Conservation (phyloP, 2,329 filamentous ascomycete species). For the Colletotrichum destructivum region DNA sequence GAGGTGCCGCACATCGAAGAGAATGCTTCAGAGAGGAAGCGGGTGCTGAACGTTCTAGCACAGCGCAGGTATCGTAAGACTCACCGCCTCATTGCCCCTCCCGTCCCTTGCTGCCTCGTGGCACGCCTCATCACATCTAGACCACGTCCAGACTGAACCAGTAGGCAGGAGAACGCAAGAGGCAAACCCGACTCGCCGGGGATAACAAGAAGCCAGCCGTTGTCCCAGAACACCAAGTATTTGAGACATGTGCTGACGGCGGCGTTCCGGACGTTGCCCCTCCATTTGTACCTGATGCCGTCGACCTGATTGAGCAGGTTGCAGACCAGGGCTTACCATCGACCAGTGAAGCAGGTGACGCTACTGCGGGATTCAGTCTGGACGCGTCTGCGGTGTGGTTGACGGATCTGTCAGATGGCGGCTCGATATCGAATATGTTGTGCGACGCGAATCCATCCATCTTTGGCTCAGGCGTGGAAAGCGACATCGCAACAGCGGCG, state of each 20-base stretch:
- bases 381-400: constrained; percentile 16
- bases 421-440: constrained; percentile 18
- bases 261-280: background rate
- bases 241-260: constrained; percentile 22
- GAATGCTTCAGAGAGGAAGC: constrained; percentile 67
- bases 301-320: constrained; percentile 2
- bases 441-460: background rate
- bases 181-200: constrained; percentile 40
- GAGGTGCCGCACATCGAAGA: constrained; percentile 64
- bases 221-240: constrained; percentile 3
- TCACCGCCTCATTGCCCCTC: constrained; percentile 11
- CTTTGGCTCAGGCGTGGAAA: background rate
- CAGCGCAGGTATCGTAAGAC: constrained; percentile 66
- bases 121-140: constrained; percentile 1
- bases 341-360: constrained; percentile 11
- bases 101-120: background rate
- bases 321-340: constrained; percentile 15
- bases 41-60: constrained; percentile 68
- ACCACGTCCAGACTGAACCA: constrained; percentile 14
- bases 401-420: constrained; percentile 22
- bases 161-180: constrained; percentile 48
- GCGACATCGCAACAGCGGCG: background rate
- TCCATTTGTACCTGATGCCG: background rate
- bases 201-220: constrained; percentile 17
- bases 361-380: constrained; percentile 29